Base-by-base conservation (phyloP, 1,139 yeast genomes). In the Suhomyces taliae region DNA sequence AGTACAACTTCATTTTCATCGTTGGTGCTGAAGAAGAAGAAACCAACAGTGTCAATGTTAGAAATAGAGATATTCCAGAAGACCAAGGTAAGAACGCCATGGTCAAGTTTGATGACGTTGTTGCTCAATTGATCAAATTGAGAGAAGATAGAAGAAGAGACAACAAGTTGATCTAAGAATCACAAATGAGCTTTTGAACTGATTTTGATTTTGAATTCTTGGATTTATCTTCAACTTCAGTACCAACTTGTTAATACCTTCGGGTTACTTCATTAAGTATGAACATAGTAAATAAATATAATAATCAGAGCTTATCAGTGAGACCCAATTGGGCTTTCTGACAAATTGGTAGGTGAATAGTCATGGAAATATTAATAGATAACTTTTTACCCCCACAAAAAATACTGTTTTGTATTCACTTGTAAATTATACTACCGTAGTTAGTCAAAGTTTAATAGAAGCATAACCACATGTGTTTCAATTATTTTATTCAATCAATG, bases 21-120 rank as follows among this genome's bases (percentile, higher is more conserved):
- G 98, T 93, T 58, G 99, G 99, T 69, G 97, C 89, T 64, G 90
- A 88, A 62, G 99, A 93, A 75, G 81, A 85, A 75, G 74, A 72
- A 53, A 81, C 83, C 59, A 74, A 81, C 54, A 79, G 93, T 58
- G 97, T 93, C 54, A 90, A 90, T 65, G 85, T 91, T 55, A 87
- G 97, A 79, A 87, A 89, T 74, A 86, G 98, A 79, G 97, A 90
- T 67, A 89, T 89, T 61, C 71, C 74, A 48, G 76, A 70, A 57
- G 91, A 87, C 65, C 96, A 90, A 75, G 90, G 89, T 69, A 90
- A 90, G 85, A 88, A 89, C 58, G 96, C 85, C 47, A 87, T 90
- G 60, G 81, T 88, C 50, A 68, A 80, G 45, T 79, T 90, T 53
- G 89, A 81, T 42, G 78, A 74, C 19, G 95, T 91, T 51, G 76